Evolutionary conservation across 1,284 basidiomycete species (phyloP).

Genomic region (Cutaneotrichosporon daszewskae): DNA sequence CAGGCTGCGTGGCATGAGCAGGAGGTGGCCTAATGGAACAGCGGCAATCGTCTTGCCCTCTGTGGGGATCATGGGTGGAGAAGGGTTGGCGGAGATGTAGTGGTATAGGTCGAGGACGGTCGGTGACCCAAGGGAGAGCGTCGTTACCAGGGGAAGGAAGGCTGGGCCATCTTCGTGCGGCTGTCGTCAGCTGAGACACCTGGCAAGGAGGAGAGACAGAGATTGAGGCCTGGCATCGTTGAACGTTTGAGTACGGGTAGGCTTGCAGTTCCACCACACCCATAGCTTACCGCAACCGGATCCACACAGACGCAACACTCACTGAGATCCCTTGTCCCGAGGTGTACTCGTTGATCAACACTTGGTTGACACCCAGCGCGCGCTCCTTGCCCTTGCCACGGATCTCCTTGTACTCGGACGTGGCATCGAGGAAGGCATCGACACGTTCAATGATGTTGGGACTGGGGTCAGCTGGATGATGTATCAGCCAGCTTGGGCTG

Average conservation of each 20-base stretch:
- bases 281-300: not conserved
- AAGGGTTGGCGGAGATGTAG: slow-evolving; percentile 51
- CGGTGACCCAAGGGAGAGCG: slow-evolving; percentile 78
- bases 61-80: slow-evolving; percentile 38
- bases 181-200: slow-evolving; percentile 48
- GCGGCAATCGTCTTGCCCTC: slow-evolving; percentile 57
- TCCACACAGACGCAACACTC: too few species aligned
- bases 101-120: slow-evolving; percentile 78
- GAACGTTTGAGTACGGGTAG: too few species aligned
- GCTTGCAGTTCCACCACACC: not conserved
- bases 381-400: slow-evolving; percentile 53
- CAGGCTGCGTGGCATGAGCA: slow-evolving; percentile 74
- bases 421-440: slow-evolving; percentile 26
- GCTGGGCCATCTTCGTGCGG: slow-evolving; percentile 89
- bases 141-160: slow-evolving; percentile 82
- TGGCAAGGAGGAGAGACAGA: not conserved
- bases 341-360: slow-evolving; percentile 83
- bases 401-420: slow-evolving; percentile 12
- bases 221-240: too few species aligned
- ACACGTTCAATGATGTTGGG: slow-evolving; percentile 71
- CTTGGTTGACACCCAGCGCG: slow-evolving; percentile 62
- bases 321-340: slow-evolving; percentile 90
- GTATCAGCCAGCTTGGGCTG: not conserved
- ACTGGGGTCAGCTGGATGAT: slow-evolving; percentile 46
- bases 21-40: slow-evolving; percentile 62